Evolutionary conservation across 2,329 filamentous ascomycete genomes (phyloP).

Genomic region (Xylariales sp.): DNA sequence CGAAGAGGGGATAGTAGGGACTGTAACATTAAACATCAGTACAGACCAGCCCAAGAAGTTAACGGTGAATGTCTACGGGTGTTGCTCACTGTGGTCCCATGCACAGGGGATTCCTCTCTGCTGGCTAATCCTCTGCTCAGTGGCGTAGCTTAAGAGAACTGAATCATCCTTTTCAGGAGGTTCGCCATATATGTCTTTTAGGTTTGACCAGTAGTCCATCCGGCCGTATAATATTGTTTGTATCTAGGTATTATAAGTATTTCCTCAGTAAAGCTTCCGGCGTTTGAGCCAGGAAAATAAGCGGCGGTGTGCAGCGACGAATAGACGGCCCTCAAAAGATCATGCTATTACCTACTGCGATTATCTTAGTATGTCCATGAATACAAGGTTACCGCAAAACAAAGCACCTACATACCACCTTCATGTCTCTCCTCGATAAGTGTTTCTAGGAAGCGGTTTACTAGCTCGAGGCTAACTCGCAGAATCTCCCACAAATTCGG

Average conservation of each 20-base stretch:
- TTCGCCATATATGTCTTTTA: conserved; percentile 7
- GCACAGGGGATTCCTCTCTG: background rate
- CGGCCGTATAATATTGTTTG: conserved; percentile 21
- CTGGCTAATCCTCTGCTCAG: background rate
- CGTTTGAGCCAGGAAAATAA: background rate
- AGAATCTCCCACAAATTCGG: conserved; percentile 1
- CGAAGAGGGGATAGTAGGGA: background rate
- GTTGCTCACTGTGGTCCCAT: conserved; percentile 8
- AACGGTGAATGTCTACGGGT: no score
- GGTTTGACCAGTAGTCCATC: conserved; percentile 13
- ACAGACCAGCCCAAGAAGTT: no score
- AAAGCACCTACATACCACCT: conserved; percentile 9
- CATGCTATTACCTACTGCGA: conserved; percentile 11
- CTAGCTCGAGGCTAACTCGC: conserved; percentile 5
- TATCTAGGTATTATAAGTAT: background rate
- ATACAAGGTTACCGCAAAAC: background rate
- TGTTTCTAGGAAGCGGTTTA: conserved; percentile 6
- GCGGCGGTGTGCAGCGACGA: background rate
- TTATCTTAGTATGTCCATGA: background rate
- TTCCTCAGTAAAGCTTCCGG: background rate
- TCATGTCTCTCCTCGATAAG: conserved; percentile 14
- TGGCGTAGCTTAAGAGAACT: background rate
- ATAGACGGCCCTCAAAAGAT: background rate
- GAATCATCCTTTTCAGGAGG: background rate
- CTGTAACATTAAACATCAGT: conserved; percentile 7